Base-by-base conservation (phyloP, 345 rosid genomes). In the Camelina laxa region DNA sequence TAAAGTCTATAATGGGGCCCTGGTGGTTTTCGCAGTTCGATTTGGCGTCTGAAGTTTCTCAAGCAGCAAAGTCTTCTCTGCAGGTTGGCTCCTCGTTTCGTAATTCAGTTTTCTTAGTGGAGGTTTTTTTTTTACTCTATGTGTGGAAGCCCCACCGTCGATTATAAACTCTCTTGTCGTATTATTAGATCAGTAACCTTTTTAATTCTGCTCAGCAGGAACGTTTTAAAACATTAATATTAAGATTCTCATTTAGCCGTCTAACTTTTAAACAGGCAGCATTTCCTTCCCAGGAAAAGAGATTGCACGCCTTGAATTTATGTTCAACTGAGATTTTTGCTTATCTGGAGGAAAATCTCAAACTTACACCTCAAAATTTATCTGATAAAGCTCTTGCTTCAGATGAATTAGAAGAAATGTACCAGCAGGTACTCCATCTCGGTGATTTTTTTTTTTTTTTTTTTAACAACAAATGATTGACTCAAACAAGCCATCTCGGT, bases 21-120 rank as follows among this genome's bases (percentile, higher is more conserved):
- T 94, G 98, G 98, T 94, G 98, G 98, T 86, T 87, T 84, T 87
- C 98, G 49, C 98, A 92, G 81, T 94, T 94, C 77, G 98, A 94
- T 83, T 72, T 87, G 60, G 88, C 67, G 83, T 80, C 85, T 79
- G 97, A 94, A 86, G 96, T 92, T 85, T 84, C 97, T 75, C 84
- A 86, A 74, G 90, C 89, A 75, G 97, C 98, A 69, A 90, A 90
- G 85, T 80, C 77, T 54, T 94, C 98, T 42, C 83, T 94, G 16
- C 93, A 90, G 97, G 98, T 94, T 72, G 76, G 79, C 58, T 16
- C 51, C 51, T 56, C 30, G 44, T 79, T 60, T 73, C 13, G 36
- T 15, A 30, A 67, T 44, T 76, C 30, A 21, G 58, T 77, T 70
- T 64, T 77, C 35, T 54, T 16, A 35, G 21, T 47, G 35, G 45